Base-by-base conservation (phyloP, 768 basidiomycete species). In the Cubamyces lactineus region DNA sequence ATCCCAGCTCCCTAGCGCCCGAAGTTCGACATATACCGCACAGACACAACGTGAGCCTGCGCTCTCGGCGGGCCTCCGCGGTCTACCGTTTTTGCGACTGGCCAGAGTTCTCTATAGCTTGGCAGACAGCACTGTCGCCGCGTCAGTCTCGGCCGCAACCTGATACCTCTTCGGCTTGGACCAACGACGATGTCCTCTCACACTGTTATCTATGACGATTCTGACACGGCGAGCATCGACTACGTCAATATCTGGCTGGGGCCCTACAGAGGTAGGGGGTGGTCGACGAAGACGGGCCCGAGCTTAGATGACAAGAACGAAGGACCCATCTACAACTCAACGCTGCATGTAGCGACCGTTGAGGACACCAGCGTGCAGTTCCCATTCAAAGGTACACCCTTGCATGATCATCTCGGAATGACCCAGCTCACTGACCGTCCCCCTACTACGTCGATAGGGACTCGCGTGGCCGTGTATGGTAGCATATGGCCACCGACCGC, bases 291-390 rank as follows among this genome's bases (percentile, higher is more conserved):
- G 8, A 39, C 19, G 9, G 55, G 55, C 12, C 13, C 34, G 7
- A 56, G 45, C 12, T 46, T 56, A 12, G 34, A 56, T 34, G 41
- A 42, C 15, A n/a, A 56, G 21, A 24, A 9, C 13, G 45, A 56
- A 34, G 55, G 55, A 0, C 30, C 46, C 5, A 48, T 56, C 30
- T 40, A 56, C 30, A 47, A 56, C 55, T 47, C 45, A 16, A 56
- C 55, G 7, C 34, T 56, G 21, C 55, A 56, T 28, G 45, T 56
- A 15, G 41, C 45, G n/a, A 26, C 41, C 46, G 12, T 56, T 13
- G 21, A 34, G n/a, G 55, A 39, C 26, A 24, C 30, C 11, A 56
- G 55, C 23, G 11, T 56, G 12, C 30, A 38, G 45, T 56, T 56
- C 12, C 43, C 55, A 1, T 56, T 56, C 45, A 47, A 39, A 23